Conservation (phyloP, 164 flowering plant species). For the Tetracentron sinense region DNA sequence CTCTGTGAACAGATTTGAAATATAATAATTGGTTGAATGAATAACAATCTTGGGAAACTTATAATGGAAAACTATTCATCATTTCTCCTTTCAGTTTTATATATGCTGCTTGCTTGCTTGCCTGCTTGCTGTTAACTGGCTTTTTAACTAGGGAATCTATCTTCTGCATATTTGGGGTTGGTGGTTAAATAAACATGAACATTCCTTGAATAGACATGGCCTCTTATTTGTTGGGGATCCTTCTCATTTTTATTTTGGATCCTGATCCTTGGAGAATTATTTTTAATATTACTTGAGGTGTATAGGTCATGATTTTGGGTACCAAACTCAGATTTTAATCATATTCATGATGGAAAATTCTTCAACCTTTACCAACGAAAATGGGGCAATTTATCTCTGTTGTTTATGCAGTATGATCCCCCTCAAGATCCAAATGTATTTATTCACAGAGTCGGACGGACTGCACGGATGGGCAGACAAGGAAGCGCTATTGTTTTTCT, state of each 20-base stretch:
- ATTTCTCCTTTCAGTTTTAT: no score
- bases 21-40: no score
- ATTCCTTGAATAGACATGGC: neutral
- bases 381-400: constrained; percentile 4
- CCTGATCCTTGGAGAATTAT: neutral
- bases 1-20: no score
- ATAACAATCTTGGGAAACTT: no score
- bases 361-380: neutral
- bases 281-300: no score
- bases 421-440: constrained; percentile 94
- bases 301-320: no score
- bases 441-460: constrained; percentile 91
- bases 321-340: neutral
- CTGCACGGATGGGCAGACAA: constrained; percentile 87
- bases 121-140: no score
- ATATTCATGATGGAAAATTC: neutral
- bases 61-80: no score
- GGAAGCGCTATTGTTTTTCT: constrained; percentile 81
- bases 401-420: constrained; percentile 81
- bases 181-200: neutral
- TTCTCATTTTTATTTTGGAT: neutral
- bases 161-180: no score
- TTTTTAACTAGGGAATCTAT: no score
- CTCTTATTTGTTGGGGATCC: neutral
- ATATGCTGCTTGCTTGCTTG: no score